Conservation (phyloP, 2,329 filamentous ascomycete genomes). For the Ophiocordyceps camponoti-floridani region DNA sequence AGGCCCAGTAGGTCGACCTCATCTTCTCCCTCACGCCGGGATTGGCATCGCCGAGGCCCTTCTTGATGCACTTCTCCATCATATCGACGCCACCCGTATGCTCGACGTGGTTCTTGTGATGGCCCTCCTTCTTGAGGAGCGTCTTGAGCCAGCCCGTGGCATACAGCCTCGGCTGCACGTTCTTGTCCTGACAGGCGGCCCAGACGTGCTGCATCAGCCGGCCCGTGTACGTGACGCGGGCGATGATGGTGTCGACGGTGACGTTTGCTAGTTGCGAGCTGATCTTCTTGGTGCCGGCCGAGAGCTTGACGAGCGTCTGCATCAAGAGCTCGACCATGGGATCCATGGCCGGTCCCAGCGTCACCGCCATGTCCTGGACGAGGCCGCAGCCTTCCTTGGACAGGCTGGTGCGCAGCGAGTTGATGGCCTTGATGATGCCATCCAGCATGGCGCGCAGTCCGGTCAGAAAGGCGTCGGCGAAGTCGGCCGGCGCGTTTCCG, state of each 20-base stretch:
- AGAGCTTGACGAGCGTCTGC: conserved; percentile 79
- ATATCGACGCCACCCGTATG: conserved; percentile 68
- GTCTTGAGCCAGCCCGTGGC: conserved; percentile 72
- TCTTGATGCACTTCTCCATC: conserved; percentile 76
- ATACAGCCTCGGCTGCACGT: conserved; percentile 68
- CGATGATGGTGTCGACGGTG: conserved; percentile 66
- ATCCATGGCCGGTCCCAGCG: conserved; percentile 63
- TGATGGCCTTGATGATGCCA: conserved; percentile 72
- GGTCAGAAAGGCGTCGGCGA: conserved; percentile 48
- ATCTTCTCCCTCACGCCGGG: conserved; percentile 77
- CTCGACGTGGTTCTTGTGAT: conserved; percentile 69
- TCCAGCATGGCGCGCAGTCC: conserved; percentile 62
- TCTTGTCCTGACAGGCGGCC: conserved; percentile 77
- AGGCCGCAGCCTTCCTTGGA: conserved; percentile 73
- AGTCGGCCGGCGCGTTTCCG: conserved; percentile 70
- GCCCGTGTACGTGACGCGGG: conserved; percentile 59
- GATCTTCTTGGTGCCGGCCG: conserved; percentile 83
- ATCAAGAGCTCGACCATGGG: conserved; percentile 79
- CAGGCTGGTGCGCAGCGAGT: conserved; percentile 73
- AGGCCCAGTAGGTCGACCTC: conserved; percentile 75
- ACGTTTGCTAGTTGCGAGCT: conserved; percentile 65
- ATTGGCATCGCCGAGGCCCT: conserved; percentile 76
- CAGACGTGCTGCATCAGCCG: conserved; percentile 77
- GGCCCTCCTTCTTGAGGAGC: conserved; percentile 56
- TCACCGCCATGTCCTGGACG: conserved; percentile 67